phyloP scores from a whole-genome alignment of 441 rosid species.

The Pelargonium citronellum region DNA sequence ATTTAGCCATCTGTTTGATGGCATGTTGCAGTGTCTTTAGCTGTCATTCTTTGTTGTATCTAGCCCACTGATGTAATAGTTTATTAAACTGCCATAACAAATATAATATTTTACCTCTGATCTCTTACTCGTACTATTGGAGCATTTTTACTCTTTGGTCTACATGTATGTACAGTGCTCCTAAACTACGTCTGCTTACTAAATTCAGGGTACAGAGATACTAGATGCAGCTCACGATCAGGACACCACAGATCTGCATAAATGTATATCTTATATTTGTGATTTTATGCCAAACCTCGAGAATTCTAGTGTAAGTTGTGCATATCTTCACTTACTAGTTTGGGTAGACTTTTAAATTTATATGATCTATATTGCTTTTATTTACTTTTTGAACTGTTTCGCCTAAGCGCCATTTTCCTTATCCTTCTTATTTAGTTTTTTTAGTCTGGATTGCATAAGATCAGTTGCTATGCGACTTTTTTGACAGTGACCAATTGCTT shows the following conservation, averaged over 20 bases:
- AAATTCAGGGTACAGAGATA: conserved; percentile 64
- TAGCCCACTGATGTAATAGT: neutral
- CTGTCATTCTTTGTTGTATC: neutral
- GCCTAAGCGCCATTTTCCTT: no score
- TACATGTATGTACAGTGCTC: neutral
- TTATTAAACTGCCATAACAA: neutral
- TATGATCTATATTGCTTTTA: neutral
- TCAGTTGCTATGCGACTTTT: no score
- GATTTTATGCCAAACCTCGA: conserved; percentile 41
- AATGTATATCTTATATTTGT: conserved; percentile 52
- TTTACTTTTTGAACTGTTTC: no score
- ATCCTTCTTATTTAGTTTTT: no score
- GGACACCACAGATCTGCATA: conserved; percentile 89
- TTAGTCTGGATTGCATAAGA: no score
- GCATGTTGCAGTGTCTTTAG: neutral
- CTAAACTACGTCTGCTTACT: conserved; percentile 14
- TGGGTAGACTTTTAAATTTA: neutral
- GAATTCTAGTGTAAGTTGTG: conserved; percentile 45
- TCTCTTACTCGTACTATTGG: neutral
- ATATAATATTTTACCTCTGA: neutral
- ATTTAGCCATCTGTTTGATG: neutral
- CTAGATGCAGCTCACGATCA: conserved; percentile 78
- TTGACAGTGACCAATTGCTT: no score
- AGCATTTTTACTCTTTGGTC: neutral
- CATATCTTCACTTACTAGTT: conserved; percentile 4